Evolutionary conservation across 2,329 filamentous ascomycete species (phyloP).

Genomic region (Botrytis fabae): DNA sequence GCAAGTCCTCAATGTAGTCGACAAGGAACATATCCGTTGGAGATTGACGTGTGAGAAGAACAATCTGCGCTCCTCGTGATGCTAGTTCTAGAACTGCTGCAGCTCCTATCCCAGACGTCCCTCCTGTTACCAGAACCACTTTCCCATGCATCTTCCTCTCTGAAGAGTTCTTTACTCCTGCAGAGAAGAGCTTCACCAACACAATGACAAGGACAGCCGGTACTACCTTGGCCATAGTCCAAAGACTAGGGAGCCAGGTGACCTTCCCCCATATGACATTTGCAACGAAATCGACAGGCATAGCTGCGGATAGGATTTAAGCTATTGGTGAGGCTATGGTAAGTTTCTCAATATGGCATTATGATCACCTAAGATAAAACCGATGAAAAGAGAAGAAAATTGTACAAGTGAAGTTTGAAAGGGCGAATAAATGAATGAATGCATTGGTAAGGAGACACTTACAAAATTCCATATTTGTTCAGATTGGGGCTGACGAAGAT

Average conservation of each 20-base stretch:
- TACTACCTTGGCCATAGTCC: slow-evolving; percentile 55
- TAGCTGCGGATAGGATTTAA: slow-evolving; percentile 23
- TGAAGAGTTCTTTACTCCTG: slow-evolving; percentile 70
- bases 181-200: slow-evolving; percentile 72
- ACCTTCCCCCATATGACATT: slow-evolving; percentile 33
- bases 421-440: background rate
- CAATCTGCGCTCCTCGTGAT: slow-evolving; percentile 79
- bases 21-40: slow-evolving; percentile 84
- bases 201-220: slow-evolving; percentile 53
- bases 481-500: slow-evolving; percentile 10
- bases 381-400: background rate
- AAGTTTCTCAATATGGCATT: slow-evolving; percentile 13
- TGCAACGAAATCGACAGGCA: slow-evolving; percentile 40
- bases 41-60: slow-evolving; percentile 82
- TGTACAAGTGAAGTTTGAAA: background rate
- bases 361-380: background rate
- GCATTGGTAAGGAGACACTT: background rate
- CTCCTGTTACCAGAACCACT: slow-evolving; percentile 89
- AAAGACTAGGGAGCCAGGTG: slow-evolving; percentile 31
- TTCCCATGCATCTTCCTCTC: slow-evolving; percentile 90
- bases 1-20: slow-evolving; percentile 89
- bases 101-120: slow-evolving; percentile 89
- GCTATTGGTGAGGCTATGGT: background rate
- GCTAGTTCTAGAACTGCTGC: slow-evolving; percentile 74
- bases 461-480: slow-evolving; percentile 21